Base-by-base conservation (phyloP, 2,329 filamentous ascomycete genomes). In the Cercospora citrullina region DNA sequence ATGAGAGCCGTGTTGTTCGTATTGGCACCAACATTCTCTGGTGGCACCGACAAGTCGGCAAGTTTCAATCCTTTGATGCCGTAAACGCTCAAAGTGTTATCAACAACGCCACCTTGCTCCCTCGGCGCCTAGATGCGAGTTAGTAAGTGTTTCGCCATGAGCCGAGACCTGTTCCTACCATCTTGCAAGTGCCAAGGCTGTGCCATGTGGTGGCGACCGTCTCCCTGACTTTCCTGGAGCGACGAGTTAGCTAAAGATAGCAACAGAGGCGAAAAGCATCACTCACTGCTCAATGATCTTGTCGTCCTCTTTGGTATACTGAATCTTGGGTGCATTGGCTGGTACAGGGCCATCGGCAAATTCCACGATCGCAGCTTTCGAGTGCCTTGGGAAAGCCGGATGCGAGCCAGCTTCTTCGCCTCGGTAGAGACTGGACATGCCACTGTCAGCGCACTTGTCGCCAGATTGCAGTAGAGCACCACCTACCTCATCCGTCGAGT, bases 1-100 rank as follows among this genome's bases (percentile, higher is more conserved):
- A 76, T 77, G 57, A 83, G 71, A 0, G 82, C 81, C 3, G 81
- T 83, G 64, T 83, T 82, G 68, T 82, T 81, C 3, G 82, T 83
- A 69, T 84, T 84, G 0, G 78, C 81, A 7, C 79, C 82, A 7
- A 84, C 80, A 64, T 81, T 81, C 67, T 77, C 72, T 0, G 81
- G 80, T 7, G 76, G 73, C 18, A 81, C 77, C 68, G 73, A 77
- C 71, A 84, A 63, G 78, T 84, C 82, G 2, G 77, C 78, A 59
- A 83, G 69, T 74, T 83, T 83, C 71, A 82, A 70, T 0, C 76
- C 76, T 45, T 65, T 68, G 26, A 78, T 77, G 2, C 80, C 80
- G 72, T 82, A 78, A 6, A 82, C 80, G 64, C 76, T 79, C 62
- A 82, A 69, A 10, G 71, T 70, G 21, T 64, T 70, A 72, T 82